Evolutionary conservation across 2,329 filamentous ascomycete genomes (phyloP), one percentile per base, ranked within the genome.

Genomic region (Cadophora malorum): DNA sequence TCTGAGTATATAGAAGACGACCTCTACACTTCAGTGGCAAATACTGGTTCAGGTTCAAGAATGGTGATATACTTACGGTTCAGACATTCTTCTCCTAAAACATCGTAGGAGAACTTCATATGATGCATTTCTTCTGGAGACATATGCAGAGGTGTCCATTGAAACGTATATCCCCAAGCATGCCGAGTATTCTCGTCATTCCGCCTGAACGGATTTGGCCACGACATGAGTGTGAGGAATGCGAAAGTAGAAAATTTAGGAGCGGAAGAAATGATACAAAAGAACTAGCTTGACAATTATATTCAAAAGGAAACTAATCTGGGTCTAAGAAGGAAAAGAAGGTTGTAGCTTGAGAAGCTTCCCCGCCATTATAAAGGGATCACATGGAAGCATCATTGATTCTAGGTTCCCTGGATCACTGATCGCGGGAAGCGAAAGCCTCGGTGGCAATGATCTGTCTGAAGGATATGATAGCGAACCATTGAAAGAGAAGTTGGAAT

Each of bases 21-120:
- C 35, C 35, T 38, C 8, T 38, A 38, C 8, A 38, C 35, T 38
- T 14, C 12, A 19, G 41, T 45, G 14, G 41, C 41, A 16, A 45
- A 45, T 45, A 38, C 33, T 1, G 12, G 8, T 38, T 38, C 7
- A 10, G 7, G 9, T 38, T 38, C 12, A 38, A 10, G 9, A 45
- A 14, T 16, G 41, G 3, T 45, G 14, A 45, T 16, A 5, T 16
- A 19, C 63, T 64, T 58, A 64, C 63, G 50, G 67, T 89, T 83
- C 19, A 93, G 80, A 67, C 88, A 90, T 67, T 91, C 84, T 71
- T 91, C 87, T 38, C 84, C 91, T 0, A 93, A 80, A 8, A 81
- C 82, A 78, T 95, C 92, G 75, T 92, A 94, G 0, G 86, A 85
- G 67, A 86, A 84, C 61, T 88, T 89, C 71, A 91, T 76, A 3